Conservation (phyloP, 169 alveolate genomes). For the Plasmodium reichenowi region DNA sequence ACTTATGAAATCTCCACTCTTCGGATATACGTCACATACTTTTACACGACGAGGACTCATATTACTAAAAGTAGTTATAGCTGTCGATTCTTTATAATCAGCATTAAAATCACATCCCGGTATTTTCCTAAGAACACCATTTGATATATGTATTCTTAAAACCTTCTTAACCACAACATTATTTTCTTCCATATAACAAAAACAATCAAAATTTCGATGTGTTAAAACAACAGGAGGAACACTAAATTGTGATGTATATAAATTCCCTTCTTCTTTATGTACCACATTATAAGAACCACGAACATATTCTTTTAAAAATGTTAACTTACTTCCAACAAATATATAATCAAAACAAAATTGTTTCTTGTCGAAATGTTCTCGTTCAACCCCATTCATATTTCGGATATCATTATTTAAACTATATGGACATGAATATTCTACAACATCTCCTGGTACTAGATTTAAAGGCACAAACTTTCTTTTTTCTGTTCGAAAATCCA, state of each 20-base stretch:
- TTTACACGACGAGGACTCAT: background rate
- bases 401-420: background rate
- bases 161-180: conserved; percentile 3
- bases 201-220: conserved; percentile 28
- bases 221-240: conserved; percentile 28
- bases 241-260: conserved; percentile 19
- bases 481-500: background rate
- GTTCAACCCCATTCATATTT: background rate
- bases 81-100: conserved; percentile 14
- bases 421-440: conserved; percentile 49
- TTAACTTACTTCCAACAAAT: background rate
- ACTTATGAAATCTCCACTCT: conserved; percentile 24
- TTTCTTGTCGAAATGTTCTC: background rate
- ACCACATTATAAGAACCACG: conserved; percentile 34
- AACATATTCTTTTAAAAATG: conserved; percentile 5
- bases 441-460: conserved; percentile 41
- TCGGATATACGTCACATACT: conserved; percentile 43
- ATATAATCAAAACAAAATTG: conserved; percentile 33
- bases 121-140: conserved; percentile 1
- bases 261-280: background rate
- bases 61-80: conserved; percentile 19
- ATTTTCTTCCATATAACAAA: conserved; percentile 30
- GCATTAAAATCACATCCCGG: conserved; percentile 65
- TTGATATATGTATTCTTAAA: conserved; percentile 25
- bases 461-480: background rate